These are phyloP conservation scores for Santalum album DNA, from an alignment of 164 flowering plant species.

Conservation along the genomic window DNA sequence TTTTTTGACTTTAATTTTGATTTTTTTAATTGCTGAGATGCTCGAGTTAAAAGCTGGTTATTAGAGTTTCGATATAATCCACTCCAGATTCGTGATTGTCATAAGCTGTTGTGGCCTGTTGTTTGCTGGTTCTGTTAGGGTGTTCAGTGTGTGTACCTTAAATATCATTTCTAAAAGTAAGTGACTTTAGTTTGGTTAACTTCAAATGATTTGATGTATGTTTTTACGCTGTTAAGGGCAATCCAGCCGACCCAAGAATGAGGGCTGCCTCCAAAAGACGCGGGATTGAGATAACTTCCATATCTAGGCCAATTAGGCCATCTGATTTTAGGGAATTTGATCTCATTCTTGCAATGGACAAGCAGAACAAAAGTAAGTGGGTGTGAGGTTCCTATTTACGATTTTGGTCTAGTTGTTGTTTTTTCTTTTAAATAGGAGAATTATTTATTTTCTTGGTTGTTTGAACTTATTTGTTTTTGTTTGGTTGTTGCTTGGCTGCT, in stretches of 20 bases:
- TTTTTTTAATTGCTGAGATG: too few species aligned
- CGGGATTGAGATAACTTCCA: slow-evolving; percentile 80
- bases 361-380: slow-evolving; percentile 64
- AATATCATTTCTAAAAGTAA: not conserved
- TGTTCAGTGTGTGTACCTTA: not conserved
- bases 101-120: too few species aligned
- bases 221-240: slow-evolving; percentile 42
- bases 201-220: not conserved
- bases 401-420: not conserved
- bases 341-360: slow-evolving; percentile 92
- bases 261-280: slow-evolving; percentile 79
- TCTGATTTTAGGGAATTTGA: slow-evolving; percentile 74
- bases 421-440: not conserved
- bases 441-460: not conserved
- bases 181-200: not conserved
- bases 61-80: too few species aligned
- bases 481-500: not conserved
- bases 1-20: too few species aligned
- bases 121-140: not conserved
- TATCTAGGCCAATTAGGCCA: slow-evolving; percentile 77
- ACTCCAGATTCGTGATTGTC: not conserved
- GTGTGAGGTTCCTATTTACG: not conserved
- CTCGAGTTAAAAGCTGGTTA: too few species aligned
- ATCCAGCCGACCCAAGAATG: slow-evolving; percentile 86
- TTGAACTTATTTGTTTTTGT: not conserved